phyloP scores from a whole-genome alignment of 2,329 filamentous ascomycete genomes.

The Penicillium sp. region DNA sequence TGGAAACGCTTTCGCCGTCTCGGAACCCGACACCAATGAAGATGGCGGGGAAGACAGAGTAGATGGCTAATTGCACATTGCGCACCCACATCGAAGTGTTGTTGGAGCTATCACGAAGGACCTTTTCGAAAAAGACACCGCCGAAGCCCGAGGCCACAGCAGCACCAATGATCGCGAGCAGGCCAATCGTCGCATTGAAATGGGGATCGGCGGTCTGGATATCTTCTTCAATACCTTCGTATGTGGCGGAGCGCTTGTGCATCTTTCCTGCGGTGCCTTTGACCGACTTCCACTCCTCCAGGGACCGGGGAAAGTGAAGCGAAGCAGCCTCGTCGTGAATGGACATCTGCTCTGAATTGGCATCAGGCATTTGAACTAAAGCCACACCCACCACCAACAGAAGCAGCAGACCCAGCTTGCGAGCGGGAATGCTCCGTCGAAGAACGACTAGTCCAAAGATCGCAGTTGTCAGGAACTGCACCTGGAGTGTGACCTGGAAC shows the following conservation, averaged over 20 bases:
- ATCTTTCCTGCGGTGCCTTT: constrained; percentile 52
- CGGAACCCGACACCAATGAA: constrained; percentile 83
- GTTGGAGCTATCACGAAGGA: constrained; percentile 78
- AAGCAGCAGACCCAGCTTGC: constrained; percentile 78
- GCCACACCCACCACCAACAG: constrained; percentile 79
- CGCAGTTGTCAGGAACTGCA: constrained; percentile 91
- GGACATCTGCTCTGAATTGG: constrained; percentile 51
- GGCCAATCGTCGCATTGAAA: constrained; percentile 77
- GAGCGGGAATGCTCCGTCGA: constrained; percentile 65
- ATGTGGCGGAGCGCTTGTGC: constrained; percentile 76
- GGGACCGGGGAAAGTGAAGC: constrained; percentile 72
- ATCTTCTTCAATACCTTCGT: constrained; percentile 78
- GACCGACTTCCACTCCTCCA: constrained; percentile 70
- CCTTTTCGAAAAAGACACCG: constrained; percentile 71
- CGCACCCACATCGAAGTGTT: constrained; percentile 85
- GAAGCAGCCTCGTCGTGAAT: constrained; percentile 62
- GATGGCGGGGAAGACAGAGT: constrained; percentile 85
- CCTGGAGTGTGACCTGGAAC: constrained; percentile 89
- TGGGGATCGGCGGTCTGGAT: constrained; percentile 52
- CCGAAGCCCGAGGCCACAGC: constrained; percentile 81
- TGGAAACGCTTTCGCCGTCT: constrained; percentile 79
- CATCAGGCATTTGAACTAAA: constrained; percentile 76
- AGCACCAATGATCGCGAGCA: constrained; percentile 74
- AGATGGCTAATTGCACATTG: constrained; percentile 92
- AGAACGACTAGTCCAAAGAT: constrained; percentile 81